Conservation (phyloP, 495 filamentous ascomycete genomes). For the Penicillium coffeae region DNA sequence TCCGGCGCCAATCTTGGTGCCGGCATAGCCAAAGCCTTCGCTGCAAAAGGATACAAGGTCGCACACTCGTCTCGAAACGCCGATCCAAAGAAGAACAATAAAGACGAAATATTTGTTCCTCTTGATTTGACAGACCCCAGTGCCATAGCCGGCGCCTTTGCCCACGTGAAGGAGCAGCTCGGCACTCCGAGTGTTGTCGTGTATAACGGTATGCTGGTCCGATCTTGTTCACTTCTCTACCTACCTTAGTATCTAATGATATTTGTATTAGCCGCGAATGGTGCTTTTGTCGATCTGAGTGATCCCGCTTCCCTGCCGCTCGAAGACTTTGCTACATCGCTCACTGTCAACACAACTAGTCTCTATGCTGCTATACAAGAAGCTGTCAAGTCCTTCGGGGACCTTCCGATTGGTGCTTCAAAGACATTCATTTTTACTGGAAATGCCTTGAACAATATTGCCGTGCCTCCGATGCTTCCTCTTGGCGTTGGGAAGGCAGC, state of each 20-base stretch:
- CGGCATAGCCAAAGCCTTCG: slow-evolving; percentile 32
- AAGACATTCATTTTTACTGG: slow-evolving; percentile 50
- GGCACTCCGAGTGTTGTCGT: slow-evolving; percentile 47
- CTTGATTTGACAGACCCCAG: slow-evolving; percentile 40
- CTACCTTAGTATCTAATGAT: too few relatives aligned
- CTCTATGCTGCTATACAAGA: slow-evolving; percentile 43
- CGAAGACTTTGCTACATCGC: slow-evolving; percentile 31
- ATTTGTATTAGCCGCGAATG: not conserved
- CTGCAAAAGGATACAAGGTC: slow-evolving; percentile 44
- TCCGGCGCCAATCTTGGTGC: slow-evolving; percentile 41
- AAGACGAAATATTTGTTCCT: slow-evolving; percentile 31
- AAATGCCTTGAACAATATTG: slow-evolving; percentile 38
- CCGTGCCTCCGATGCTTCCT: slow-evolving; percentile 28
- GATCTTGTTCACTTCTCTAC: too few relatives aligned
- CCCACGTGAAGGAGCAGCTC: slow-evolving; percentile 30
- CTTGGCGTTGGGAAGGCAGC: slow-evolving; percentile 44
- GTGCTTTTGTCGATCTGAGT: slow-evolving; percentile 16
- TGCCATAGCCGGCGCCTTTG: slow-evolving; percentile 31
- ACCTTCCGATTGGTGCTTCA: slow-evolving; percentile 31
- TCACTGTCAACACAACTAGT: slow-evolving; percentile 43
- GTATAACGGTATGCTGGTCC: slow-evolving; percentile 54
- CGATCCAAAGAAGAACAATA: slow-evolving; percentile 32
- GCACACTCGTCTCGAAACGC: slow-evolving; percentile 32
- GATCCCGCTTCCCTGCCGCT: slow-evolving; percentile 33
- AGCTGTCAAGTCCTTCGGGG: slow-evolving; percentile 33